These are phyloP conservation scores for Hansenula lynferdii DNA, from an alignment of 1,139 yeast species.

Conservation along the genomic window DNA sequence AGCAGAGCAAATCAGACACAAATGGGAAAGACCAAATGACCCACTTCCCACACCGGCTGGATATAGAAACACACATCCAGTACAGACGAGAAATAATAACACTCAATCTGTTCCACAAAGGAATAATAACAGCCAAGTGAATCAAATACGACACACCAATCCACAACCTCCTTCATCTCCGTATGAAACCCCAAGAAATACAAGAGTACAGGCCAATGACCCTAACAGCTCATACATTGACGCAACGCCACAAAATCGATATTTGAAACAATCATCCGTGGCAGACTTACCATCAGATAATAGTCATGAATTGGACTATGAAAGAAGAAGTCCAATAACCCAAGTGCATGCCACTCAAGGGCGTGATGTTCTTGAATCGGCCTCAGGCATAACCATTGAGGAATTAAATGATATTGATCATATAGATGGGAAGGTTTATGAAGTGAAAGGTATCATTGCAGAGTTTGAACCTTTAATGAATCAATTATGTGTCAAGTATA, in stretches of 20 bases:
- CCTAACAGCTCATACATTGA: background rate
- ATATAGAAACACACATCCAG: background rate
- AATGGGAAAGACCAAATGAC: background rate
- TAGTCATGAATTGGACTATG: slow-evolving; percentile 4
- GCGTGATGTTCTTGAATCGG: slow-evolving; percentile 3
- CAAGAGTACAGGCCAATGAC: background rate
- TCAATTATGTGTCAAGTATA: slow-evolving; percentile 12
- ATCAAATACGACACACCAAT: no score
- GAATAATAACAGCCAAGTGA: no score
- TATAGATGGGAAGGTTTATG: slow-evolving; percentile 11
- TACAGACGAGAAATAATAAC: no score
- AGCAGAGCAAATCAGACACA: background rate
- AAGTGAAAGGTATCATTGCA: slow-evolving; percentile 8
- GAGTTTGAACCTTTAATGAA: slow-evolving; percentile 14
- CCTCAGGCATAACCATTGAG: slow-evolving; percentile 4
- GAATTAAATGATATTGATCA: slow-evolving; percentile 7
- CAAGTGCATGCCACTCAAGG: background rate
- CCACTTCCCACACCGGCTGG: background rate
- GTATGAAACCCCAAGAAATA: background rate
- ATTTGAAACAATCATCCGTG: background rate
- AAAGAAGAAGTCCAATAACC: background rate
- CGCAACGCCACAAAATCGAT: background rate
- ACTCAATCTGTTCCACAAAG: no score
- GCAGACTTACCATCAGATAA: slow-evolving; percentile 7
- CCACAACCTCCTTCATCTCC: background rate